Conservation (phyloP, 129 eudicot genomes). For the Flaveria sonorensis region DNA sequence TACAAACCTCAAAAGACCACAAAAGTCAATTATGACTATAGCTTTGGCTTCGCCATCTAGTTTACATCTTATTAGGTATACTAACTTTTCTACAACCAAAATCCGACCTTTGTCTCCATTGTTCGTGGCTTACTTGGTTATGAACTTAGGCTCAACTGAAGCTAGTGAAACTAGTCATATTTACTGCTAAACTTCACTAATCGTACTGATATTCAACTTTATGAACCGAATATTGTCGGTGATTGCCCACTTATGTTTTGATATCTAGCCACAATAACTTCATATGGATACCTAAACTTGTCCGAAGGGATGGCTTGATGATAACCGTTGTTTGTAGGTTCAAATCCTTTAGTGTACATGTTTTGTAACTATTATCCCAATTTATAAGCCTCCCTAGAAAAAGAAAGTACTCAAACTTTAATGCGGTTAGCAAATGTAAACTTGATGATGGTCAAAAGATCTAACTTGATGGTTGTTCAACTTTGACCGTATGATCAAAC, state of each 20-base stretch:
- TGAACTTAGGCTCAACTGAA: background rate
- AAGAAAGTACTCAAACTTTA: background rate
- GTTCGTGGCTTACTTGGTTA: no score
- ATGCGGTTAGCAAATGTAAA: background rate
- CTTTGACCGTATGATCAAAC: slow-evolving; percentile 11
- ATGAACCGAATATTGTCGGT: background rate
- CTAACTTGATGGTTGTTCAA: background rate
- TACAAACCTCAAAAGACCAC: slow-evolving; percentile 19
- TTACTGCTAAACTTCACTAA: background rate
- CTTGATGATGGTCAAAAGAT: background rate
- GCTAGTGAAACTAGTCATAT: background rate
- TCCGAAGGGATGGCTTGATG: no score
- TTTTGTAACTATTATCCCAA: no score
- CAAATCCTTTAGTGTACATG: no score
- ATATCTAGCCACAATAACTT: background rate
- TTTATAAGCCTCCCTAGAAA: no score
- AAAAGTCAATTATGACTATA: background rate
- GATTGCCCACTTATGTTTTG: background rate
- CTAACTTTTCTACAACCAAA: no score
- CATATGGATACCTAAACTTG: background rate
- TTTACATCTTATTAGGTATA: no score
- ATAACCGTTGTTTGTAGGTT: no score
- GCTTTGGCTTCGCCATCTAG: no score
- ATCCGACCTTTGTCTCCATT: no score
- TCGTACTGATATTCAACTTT: background rate